Evolutionary conservation across 2,329 filamentous ascomycete species (phyloP), one percentile per base, ranked within the genome.

Genomic region (Talaromyces funiculosus): DNA sequence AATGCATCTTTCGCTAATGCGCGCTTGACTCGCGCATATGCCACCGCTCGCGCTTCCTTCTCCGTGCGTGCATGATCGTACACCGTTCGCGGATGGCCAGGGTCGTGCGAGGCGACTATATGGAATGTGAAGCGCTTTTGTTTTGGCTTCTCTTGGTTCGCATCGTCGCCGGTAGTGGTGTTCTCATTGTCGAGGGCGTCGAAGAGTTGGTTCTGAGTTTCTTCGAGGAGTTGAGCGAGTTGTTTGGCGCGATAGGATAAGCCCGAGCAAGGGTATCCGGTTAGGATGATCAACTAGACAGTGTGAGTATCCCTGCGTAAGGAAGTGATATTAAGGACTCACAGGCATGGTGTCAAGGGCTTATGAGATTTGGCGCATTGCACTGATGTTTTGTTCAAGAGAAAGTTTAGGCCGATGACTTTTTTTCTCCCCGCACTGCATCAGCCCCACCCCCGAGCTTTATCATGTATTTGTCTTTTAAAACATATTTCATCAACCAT

Each of bases 261-360:
- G 67, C 85, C 85, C 67, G 84, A 83, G 64, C 81, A 85, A 53
- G 85, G 85, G 69, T 83, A 86, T 64, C 84, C 84, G 64, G 84
- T 85, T 62, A 87, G 76, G 61, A 86, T 77, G 62, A 86, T 79
- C 68, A 86, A 81, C 84, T 86, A 68, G 18, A 33, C 22, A 4
- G 33, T 35, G 45, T 61, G 38, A 58, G 54, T 45, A n/a, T 10
- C 12, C 3, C n/a, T 4, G 43, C 43, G 8, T 35, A 54, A 14
- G 20, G 18, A 9, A 29, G 12, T 24, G 12, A 24, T 26, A 22
- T 47, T 38, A 45, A 3, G 7, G 40, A 59, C 56, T 53, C 12
- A 59, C 61, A 40, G 60, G 60, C 60, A 61, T 61, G 40, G 8
- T 61, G 47, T 57, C 55, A 51, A 51, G 26, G 45, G 31, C 26